Percentiles rank a stretch among this genome's conserved stretches.
These are phyloP conservation scores for Aureobasidium subglaciale DNA, from an alignment of 2,329 filamentous ascomycete species.

Conservation along the genomic window DNA sequence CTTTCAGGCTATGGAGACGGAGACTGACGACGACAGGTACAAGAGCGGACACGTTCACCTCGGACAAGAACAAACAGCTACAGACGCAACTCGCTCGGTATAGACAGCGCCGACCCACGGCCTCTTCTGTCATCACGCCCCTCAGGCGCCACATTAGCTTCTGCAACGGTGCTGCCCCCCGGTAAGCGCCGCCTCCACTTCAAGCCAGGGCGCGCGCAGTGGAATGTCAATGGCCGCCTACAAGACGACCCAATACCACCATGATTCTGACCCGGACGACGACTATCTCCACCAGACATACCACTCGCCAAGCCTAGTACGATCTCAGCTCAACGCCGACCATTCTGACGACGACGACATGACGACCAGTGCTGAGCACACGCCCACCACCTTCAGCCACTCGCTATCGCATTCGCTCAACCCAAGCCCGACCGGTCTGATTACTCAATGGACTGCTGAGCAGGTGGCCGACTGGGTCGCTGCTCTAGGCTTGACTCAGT, in stretches of 20 bases:
- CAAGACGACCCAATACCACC: constrained; percentile 54
- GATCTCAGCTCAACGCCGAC: neutral
- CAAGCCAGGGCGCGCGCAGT: constrained; percentile 12
- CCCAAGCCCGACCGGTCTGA: constrained; percentile 64
- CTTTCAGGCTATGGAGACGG: constrained; percentile 3
- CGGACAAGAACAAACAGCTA: neutral
- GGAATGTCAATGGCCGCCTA: constrained; percentile 27
- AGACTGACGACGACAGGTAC: neutral
- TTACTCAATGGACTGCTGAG: constrained; percentile 74
- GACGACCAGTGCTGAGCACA: constrained; percentile 52
- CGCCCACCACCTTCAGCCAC: constrained; percentile 69
- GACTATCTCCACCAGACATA: neutral
- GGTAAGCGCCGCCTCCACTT: constrained; percentile 2
- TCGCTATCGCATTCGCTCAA: constrained; percentile 43
- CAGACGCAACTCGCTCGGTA: neutral
- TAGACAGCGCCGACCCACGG: neutral
- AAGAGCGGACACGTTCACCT: neutral
- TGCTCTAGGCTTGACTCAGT: constrained; percentile 72
- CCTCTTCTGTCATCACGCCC: neutral
- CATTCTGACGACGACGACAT: constrained; percentile 45
- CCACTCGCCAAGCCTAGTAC: neutral
- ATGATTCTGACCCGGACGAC: constrained; percentile 64
- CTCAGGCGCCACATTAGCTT: neutral
- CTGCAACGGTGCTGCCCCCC: constrained; percentile 1
- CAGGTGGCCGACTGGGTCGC: constrained; percentile 87